Base-by-base conservation (phyloP, 2,329 filamentous ascomycete species). In the Torrubiella hemipterigena region DNA sequence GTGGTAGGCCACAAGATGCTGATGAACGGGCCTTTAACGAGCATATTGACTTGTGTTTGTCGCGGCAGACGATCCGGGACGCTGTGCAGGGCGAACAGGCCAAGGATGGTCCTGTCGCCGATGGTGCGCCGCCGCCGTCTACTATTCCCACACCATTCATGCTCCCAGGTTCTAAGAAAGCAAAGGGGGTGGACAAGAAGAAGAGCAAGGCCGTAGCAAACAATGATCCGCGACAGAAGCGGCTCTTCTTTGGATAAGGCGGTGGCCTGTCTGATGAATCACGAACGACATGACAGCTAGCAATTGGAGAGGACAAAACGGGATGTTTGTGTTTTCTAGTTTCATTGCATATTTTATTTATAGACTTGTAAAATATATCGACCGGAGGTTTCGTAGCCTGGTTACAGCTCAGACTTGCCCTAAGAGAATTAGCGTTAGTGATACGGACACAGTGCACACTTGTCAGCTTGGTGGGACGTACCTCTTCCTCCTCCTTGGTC, bases 1-100 rank as follows among this genome's bases (percentile, higher is more conserved):
- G 91, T 52, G 58, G 62, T n/a, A 65, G 78, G 12, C 77, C 83
- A 0, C 87, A 95, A 47, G 47, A 63, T 1, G 72, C 85, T 0
- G 69, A 89, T 30, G 85, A 95, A 50, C 67, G 67, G 27, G 61
- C 59, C 1, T 93, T 96, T 56, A 98, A 98, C 43, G 73, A 81
- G 34, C 91, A 98, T 48, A 86, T 98, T 31, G 91, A 98, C 51
- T 70, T 81, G 7, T 98, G 91, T 51, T 67, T 98, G 2, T 95
- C 87, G 1, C 69, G 78, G 33, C 75, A 82, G 47, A 83, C 85
- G 0, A 96, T 98, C 44, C 79, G 79, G 27, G 84, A 95, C 45
- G 80, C 75, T 1, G 77, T 91, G 1, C 77, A 83, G 35, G 66
- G 66, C 33, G 55, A 65, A 37, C 48, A 47, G 29, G 30, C 48